Conservation (phyloP, 805 yeast genomes). For the Candida yuanshanica region DNA sequence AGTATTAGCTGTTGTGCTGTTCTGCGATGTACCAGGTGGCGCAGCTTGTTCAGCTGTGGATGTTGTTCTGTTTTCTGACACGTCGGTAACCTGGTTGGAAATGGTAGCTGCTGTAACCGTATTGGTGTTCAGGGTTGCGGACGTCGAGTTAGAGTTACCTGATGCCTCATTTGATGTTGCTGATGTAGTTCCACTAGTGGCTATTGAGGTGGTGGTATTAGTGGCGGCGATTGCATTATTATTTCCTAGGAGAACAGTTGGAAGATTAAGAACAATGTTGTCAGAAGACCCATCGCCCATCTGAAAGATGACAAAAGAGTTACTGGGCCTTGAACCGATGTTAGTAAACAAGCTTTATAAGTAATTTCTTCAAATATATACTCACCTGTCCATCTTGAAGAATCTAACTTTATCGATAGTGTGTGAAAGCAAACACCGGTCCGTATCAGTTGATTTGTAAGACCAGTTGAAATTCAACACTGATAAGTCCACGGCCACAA, state of each 20-base stretch:
- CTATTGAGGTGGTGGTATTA: not conserved
- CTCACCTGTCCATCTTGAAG: not conserved
- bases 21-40: not conserved
- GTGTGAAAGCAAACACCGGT: not conserved
- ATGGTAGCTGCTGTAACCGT: not conserved
- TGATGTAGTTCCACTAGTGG: not conserved
- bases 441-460: not conserved
- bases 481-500: no score
- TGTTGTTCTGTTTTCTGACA: not conserved
- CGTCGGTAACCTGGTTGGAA: not conserved
- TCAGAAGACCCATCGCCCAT: slow-evolving; percentile 15
- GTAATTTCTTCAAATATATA: not conserved
- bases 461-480: not conserved
- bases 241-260: slow-evolving; percentile 7
- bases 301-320: slow-evolving; percentile 18
- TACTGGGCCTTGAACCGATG: slow-evolving; percentile 1
- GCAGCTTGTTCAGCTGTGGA: not conserved
- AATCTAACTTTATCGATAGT: not conserved
- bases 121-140: not conserved
- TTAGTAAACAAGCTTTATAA: not conserved
- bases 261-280: slow-evolving; percentile 12
- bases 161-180: no score
- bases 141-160: no score
- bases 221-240: not conserved
- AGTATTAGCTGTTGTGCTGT: not conserved